Conservation (phyloP, 179 eudicot genomes). For the Vitellaria paradoxa region DNA sequence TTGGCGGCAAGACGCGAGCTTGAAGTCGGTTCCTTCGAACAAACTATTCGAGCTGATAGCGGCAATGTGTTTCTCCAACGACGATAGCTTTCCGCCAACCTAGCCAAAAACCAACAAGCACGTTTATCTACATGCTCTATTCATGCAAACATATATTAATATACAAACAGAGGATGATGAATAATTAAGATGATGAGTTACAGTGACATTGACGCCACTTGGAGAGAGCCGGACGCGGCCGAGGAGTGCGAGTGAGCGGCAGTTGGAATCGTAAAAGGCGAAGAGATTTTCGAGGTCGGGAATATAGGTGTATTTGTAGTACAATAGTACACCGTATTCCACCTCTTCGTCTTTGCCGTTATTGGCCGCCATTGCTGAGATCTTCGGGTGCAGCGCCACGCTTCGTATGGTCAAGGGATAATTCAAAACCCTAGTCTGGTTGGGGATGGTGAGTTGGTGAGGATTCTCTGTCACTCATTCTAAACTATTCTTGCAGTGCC, state of each 20-base stretch:
- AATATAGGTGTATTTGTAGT: slow-evolving; percentile 75
- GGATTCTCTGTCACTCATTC: no score
- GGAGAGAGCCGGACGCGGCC: slow-evolving; percentile 92
- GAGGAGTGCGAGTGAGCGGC: slow-evolving; percentile 73
- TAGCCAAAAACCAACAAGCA: slow-evolving; percentile 14
- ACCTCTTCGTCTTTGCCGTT: slow-evolving; percentile 3
- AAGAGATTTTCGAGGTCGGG: slow-evolving; percentile 48
- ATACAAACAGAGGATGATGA: not conserved
- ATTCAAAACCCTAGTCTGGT: not conserved
- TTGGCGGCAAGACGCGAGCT: slow-evolving; percentile 71
- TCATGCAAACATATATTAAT: not conserved
- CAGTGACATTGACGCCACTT: slow-evolving; percentile 89
- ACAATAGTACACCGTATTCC: slow-evolving; percentile 64
- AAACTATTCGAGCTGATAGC: slow-evolving; percentile 46
- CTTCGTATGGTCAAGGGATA: not conserved
- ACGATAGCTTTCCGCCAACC: slow-evolving; percentile 73
- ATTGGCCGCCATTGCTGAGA: slow-evolving; percentile 19
- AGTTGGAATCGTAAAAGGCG: slow-evolving; percentile 64
- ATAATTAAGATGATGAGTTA: slow-evolving; percentile 18
- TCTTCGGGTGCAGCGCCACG: not conserved
- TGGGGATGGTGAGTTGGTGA: not conserved
- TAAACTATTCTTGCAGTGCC: no score
- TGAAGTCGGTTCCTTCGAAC: slow-evolving; percentile 85
- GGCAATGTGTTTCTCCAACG: slow-evolving; percentile 63
- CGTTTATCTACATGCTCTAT: not conserved